A percentile compares a stretch with the other conserved stretches of the same genome.
phyloP scores from a whole-genome alignment of 768 basidiomycete genomes.

The Macrolepiota dolichaula region DNA sequence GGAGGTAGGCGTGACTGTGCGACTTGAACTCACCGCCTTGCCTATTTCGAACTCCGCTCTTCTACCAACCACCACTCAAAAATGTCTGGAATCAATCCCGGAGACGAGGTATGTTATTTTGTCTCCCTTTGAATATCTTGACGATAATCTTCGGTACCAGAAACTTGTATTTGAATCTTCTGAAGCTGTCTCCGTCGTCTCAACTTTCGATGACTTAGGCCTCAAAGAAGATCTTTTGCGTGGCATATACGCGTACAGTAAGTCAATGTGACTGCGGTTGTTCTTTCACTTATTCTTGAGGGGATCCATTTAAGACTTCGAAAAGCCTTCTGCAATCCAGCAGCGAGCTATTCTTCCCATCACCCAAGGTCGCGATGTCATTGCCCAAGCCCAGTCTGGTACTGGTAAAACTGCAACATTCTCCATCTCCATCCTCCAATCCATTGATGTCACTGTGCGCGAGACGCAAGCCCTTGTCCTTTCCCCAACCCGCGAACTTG shows the following conservation, averaged over 20 bases:
- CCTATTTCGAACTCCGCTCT: conserved; percentile 56
- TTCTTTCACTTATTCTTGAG: background rate
- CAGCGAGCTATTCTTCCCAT: conserved; percentile 97
- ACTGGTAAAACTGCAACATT: conserved; percentile 99
- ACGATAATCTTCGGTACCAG: conserved; percentile 27
- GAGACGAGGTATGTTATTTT: conserved; percentile 69
- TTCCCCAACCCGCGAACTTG: conserved; percentile 97
- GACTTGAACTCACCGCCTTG: background rate
- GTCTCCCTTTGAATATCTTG: conserved; percentile 10
- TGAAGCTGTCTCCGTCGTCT: conserved; percentile 85
- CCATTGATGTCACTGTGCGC: conserved; percentile 91
- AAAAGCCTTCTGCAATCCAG: conserved; percentile 98
- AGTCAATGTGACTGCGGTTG: conserved; percentile 20
- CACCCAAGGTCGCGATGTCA: conserved; percentile 93
- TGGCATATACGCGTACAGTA: conserved; percentile 98
- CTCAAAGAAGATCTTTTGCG: conserved; percentile 94
- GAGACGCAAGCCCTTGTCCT: conserved; percentile 96
- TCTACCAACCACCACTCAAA: conserved; percentile 41
- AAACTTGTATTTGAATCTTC: conserved; percentile 97
- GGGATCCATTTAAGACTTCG: conserved; percentile 58
- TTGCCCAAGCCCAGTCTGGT: conserved; percentile 98
- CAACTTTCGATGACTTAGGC: conserved; percentile 86
- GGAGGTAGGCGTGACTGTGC: conserved; percentile 2
- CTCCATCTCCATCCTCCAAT: conserved; percentile 96
- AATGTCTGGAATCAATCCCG: conserved; percentile 82